Evolutionary conservation across 768 basidiomycete genomes (phyloP).

Genomic region (Pleurotus salmoneostramineus): DNA sequence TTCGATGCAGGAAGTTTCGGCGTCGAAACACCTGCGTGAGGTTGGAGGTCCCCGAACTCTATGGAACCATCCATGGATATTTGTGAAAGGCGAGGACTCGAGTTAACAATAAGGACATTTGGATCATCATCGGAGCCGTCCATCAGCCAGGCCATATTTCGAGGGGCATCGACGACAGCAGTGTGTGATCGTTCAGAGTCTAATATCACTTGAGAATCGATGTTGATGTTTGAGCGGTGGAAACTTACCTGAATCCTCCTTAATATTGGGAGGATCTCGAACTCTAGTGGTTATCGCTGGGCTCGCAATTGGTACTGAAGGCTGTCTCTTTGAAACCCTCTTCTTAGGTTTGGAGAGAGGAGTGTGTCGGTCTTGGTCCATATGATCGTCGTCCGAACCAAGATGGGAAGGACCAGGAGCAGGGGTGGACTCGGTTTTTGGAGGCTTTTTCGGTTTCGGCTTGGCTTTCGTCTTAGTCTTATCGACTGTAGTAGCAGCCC

Average conservation of each 20-base stretch:
- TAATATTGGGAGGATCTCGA: no score
- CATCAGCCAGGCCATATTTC: constrained; percentile 61
- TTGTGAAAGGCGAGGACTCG: constrained; percentile 22
- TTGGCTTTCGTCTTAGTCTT: constrained; percentile 22
- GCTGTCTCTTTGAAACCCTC: constrained; percentile 6
- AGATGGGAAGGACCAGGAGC: no score
- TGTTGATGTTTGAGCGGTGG: no score
- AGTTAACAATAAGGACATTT: constrained; percentile 46
- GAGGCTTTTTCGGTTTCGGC: constrained; percentile 13
- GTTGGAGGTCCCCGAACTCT: constrained; percentile 14
- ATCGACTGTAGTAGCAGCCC: constrained; percentile 36
- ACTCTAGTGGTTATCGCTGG: neutral
- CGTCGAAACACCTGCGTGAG: neutral
- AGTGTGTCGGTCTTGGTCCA: neutral
- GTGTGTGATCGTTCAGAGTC: constrained; percentile 14
- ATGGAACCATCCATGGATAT: constrained; percentile 12
- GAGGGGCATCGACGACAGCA: constrained; percentile 11
- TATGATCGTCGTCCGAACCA: neutral
- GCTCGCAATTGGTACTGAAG: constrained; percentile 4
- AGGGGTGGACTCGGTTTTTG: neutral
- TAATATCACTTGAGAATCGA: constrained; percentile 5
- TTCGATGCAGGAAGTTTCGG: neutral
- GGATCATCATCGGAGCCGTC: constrained; percentile 56
- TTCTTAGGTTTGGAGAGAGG: neutral
- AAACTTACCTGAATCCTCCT: no score